A percentile compares a stretch with the other conserved stretches of the same genome.
phyloP scores from a whole-genome alignment of 345 rosid genomes.

The Populus euphratica region DNA sequence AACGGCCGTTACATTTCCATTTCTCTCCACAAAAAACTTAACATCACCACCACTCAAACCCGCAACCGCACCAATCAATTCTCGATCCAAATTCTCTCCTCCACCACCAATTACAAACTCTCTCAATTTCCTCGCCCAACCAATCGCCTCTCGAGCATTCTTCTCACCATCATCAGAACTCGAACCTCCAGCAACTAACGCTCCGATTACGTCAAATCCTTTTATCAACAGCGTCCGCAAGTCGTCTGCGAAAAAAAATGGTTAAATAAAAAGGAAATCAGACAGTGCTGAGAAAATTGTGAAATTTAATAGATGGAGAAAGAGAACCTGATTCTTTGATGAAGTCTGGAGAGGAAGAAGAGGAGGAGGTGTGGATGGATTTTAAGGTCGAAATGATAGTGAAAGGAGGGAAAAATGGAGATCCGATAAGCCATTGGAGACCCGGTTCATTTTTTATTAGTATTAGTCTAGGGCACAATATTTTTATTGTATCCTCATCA shows the following conservation, averaged over 20 bases:
- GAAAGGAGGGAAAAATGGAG: conserved; percentile 65
- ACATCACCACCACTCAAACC: conserved; percentile 38
- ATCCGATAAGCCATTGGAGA: conserved; percentile 87
- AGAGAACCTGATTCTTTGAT: conserved; percentile 63
- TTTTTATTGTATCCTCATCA: conserved; percentile 33
- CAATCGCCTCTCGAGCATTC: conserved; percentile 48
- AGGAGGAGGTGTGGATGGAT: conserved; percentile 49
- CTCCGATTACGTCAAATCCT: conserved; percentile 80
- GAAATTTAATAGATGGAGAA: background rate
- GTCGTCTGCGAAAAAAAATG: conserved; percentile 50
- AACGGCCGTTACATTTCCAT: conserved; percentile 37
- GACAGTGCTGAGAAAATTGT: background rate
- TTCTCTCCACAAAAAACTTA: conserved; percentile 42
- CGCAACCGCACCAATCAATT: conserved; percentile 62
- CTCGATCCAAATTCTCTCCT: conserved; percentile 26
- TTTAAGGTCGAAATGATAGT: conserved; percentile 73
- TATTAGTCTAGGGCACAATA: conserved; percentile 52
- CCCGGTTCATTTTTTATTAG: conserved; percentile 40
- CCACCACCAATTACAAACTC: conserved; percentile 38
- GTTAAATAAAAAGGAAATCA: background rate
- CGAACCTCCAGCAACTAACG: conserved; percentile 36
- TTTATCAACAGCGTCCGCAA: conserved; percentile 52
- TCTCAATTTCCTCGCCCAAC: conserved; percentile 51
- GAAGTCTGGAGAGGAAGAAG: conserved; percentile 48
- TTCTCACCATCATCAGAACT: conserved; percentile 43